Percentiles rank a stretch among this genome's conserved stretches.
These are phyloP conservation scores for Pseudocercospora fuligena DNA, from an alignment of 2,329 filamentous ascomycete genomes.

Conservation along the genomic window DNA sequence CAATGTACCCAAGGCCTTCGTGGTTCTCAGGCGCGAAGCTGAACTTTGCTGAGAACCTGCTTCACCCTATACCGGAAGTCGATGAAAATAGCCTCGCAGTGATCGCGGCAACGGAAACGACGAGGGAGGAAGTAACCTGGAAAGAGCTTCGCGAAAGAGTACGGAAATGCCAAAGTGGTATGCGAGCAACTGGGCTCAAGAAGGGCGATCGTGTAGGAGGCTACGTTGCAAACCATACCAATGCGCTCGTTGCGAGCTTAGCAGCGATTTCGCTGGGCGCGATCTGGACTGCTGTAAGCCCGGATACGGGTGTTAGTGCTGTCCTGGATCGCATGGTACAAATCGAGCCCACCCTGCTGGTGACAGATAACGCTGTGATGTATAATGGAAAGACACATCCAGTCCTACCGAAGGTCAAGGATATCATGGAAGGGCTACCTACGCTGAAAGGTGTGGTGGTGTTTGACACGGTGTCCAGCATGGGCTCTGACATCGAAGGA, in stretches of 20 bases:
- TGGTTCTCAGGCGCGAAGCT: slow-evolving; percentile 81
- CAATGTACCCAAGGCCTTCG: slow-evolving; percentile 83
- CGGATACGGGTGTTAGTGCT: slow-evolving; percentile 88
- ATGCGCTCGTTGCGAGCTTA: slow-evolving; percentile 86
- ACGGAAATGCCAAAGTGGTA: slow-evolving; percentile 70
- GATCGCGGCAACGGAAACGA: slow-evolving; percentile 79
- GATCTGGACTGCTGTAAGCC: slow-evolving; percentile 91
- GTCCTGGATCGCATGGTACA: slow-evolving; percentile 86
- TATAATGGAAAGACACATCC: slow-evolving; percentile 92
- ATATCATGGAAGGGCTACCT: slow-evolving; percentile 71
- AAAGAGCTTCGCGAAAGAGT: slow-evolving; percentile 78
- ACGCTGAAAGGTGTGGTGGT: slow-evolving; percentile 74
- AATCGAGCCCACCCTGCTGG: slow-evolving; percentile 80
- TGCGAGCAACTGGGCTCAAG: slow-evolving; percentile 69
- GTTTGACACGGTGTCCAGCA: slow-evolving; percentile 65
- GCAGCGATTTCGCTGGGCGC: slow-evolving; percentile 81
- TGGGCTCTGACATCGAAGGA: slow-evolving; percentile 43
- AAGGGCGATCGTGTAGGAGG: slow-evolving; percentile 67
- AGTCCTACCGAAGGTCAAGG: slow-evolving; percentile 76
- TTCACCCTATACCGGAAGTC: slow-evolving; percentile 70
- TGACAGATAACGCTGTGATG: slow-evolving; percentile 83
- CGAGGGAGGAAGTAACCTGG: slow-evolving; percentile 73
- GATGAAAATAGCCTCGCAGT: slow-evolving; percentile 70
- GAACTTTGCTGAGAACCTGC: slow-evolving; percentile 94
- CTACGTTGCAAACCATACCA: slow-evolving; percentile 87